These are phyloP conservation scores for Sporothrix pseudoabietina DNA, from an alignment of 2,329 filamentous ascomycete species.

Conservation along the genomic window DNA sequence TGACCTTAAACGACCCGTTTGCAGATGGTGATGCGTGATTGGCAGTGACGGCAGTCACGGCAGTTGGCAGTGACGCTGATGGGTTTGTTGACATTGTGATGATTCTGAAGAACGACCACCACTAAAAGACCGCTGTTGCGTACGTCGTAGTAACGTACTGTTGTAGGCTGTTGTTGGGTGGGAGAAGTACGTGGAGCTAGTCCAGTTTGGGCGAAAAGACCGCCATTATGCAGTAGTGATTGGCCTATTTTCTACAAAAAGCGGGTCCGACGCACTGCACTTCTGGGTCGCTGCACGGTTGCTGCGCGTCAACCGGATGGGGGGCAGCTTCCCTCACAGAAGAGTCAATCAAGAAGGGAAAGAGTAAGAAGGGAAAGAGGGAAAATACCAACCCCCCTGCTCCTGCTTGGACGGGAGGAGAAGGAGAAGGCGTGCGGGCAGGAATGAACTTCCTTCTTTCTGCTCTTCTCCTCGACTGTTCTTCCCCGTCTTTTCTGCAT, in stretches of 20 bases:
- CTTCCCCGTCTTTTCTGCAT: neutral
- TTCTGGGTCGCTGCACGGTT: slow-evolving; percentile 2
- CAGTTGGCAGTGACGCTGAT: neutral
- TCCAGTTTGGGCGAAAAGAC: neutral
- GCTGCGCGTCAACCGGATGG: slow-evolving; percentile 22
- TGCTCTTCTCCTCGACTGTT: neutral
- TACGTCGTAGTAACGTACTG: neutral
- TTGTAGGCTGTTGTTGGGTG: neutral
- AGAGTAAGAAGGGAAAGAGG: too few species aligned
- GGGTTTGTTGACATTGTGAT: slow-evolving; percentile 1
- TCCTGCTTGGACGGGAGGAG: neutral
- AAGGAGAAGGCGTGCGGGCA: neutral
- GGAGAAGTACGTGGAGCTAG: neutral
- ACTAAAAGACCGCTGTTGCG: neutral
- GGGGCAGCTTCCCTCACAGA: neutral
- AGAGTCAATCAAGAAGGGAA: neutral
- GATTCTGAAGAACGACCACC: neutral
- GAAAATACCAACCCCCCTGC: neutral
- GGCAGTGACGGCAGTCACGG: neutral
- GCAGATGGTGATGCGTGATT: neutral
- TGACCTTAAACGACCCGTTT: neutral
- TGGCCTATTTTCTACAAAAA: neutral
- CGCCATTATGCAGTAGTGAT: rapidly evolving
- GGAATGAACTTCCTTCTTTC: neutral
- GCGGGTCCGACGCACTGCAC: neutral